phyloP scores from a whole-genome alignment of 2,329 filamentous ascomycete species.

The Fusarium incarnatum region DNA sequence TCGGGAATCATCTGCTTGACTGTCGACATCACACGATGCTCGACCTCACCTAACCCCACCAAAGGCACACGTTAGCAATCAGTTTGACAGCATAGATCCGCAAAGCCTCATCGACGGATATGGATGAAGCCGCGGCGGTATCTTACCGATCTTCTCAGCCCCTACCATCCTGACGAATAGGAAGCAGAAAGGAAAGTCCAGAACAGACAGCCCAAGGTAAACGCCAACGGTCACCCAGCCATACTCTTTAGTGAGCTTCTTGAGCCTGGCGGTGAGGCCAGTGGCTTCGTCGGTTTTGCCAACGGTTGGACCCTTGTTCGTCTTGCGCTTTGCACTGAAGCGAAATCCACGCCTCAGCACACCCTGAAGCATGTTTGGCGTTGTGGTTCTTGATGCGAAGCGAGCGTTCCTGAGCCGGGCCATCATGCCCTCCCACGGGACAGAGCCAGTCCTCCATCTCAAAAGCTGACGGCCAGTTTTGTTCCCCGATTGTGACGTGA shows the following conservation, averaged over 20 bases:
- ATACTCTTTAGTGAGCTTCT: conserved; percentile 89
- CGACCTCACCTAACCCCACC: conserved; percentile 62
- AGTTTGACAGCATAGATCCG: neutral
- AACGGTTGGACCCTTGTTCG: conserved; percentile 40
- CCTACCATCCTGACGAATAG: conserved; percentile 85
- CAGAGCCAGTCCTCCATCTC: conserved; percentile 30
- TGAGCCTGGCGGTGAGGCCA: conserved; percentile 77
- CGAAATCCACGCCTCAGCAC: conserved; percentile 50
- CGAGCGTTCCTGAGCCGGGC: conserved; percentile 32
- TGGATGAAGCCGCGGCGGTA: conserved; percentile 8
- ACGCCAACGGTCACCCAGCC: conserved; percentile 95
- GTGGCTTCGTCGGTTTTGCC: conserved; percentile 47
- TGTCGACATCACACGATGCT: conserved; percentile 74
- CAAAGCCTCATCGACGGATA: conserved; percentile 9
- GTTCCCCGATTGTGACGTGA: conserved; percentile 43
- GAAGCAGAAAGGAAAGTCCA: conserved; percentile 97
- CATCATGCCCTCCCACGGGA: conserved; percentile 36
- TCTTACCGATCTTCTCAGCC: conserved; percentile 82
- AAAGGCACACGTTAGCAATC: conserved; percentile 29
- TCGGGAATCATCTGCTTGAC: conserved; percentile 71
- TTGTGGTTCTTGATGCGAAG: conserved; percentile 29
- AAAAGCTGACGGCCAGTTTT: conserved; percentile 38
- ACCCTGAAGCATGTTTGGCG: conserved; percentile 40
- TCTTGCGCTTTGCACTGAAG: conserved; percentile 51
- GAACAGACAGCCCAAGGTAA: conserved; percentile 82